phyloP scores from a whole-genome alignment of 1,284 basidiomycete genomes.

The Sanghuangporus weigelae region DNA sequence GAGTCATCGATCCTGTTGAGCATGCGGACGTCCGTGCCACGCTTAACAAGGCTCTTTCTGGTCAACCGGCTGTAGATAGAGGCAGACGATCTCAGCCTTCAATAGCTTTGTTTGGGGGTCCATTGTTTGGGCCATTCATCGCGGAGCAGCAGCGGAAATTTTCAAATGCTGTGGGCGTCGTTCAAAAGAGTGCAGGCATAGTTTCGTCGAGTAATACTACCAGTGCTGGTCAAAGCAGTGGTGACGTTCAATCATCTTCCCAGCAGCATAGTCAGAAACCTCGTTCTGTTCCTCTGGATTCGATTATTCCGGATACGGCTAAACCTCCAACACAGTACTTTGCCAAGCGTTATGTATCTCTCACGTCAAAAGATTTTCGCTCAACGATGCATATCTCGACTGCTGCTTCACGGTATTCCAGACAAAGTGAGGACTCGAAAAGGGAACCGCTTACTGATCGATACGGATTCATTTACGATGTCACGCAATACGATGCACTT shows the following conservation, averaged over 20 bases:
- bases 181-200: conserved; percentile 20
- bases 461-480: conserved; percentile 93
- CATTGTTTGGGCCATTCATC: conserved; percentile 55
- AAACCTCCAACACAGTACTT: conserved; percentile 86
- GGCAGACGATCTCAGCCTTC: background rate
- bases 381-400: conserved; percentile 59
- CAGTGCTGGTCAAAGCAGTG: conserved; percentile 8
- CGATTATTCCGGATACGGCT: conserved; percentile 80
- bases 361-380: conserved; percentile 63
- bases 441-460: conserved; percentile 81
- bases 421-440: conserved; percentile 47
- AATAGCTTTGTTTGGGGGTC: conserved; percentile 34
- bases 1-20: conserved; percentile 20
- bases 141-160: conserved; percentile 44
- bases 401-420: conserved; percentile 48
- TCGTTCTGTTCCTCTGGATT: conserved; percentile 80
- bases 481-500: conserved; percentile 76
- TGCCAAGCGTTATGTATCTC: conserved; percentile 63
- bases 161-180: conserved; percentile 27
- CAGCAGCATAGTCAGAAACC: conserved; percentile 23
- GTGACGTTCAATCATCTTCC: conserved; percentile 22
- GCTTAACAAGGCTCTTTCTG: conserved; percentile 27
- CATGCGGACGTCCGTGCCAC: conserved; percentile 21
- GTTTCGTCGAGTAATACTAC: conserved; percentile 5
- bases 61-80: background rate